phyloP scores from a whole-genome alignment of 441 rosid genomes.

The Syzygium syzygioides region DNA sequence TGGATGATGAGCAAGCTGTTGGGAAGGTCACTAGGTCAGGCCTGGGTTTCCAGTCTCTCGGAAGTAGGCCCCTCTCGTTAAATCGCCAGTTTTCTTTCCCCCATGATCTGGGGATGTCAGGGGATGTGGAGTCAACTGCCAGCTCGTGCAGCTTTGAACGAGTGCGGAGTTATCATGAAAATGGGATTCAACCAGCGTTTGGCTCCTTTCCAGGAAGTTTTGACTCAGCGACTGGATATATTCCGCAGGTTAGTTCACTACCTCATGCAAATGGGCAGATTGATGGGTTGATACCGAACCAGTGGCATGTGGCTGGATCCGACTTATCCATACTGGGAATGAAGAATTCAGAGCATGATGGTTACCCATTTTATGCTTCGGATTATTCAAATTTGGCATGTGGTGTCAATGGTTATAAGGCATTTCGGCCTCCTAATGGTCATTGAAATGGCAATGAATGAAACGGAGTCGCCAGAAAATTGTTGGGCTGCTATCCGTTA shows the following conservation, averaged over 20 bases:
- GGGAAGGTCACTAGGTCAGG: constrained; percentile 32
- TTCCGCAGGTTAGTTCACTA: constrained; percentile 39
- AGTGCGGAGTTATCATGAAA: constrained; percentile 46
- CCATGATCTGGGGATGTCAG: constrained; percentile 36
- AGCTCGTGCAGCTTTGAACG: constrained; percentile 61
- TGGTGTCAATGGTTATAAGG: constrained; percentile 51
- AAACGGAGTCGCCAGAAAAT: constrained; percentile 1
- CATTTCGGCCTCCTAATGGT: constrained; percentile 70
- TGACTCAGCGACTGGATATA: constrained; percentile 39
- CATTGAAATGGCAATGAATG: constrained; percentile 32
- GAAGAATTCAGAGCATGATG: constrained; percentile 46
- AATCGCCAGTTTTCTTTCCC: constrained; percentile 53
- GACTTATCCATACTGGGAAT: constrained; percentile 50
- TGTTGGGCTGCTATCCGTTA: constrained; percentile 6
- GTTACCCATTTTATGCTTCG: constrained; percentile 35
- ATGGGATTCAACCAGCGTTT: constrained; percentile 41
- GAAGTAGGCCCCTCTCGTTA: constrained; percentile 33
- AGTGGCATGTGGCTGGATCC: constrained; percentile 60
- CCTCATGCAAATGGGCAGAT: constrained; percentile 54
- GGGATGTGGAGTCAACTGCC: constrained; percentile 36
- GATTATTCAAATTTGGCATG: constrained; percentile 45
- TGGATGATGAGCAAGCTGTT: constrained; percentile 67
- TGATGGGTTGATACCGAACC: constrained; percentile 45
- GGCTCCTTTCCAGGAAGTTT: constrained; percentile 39
- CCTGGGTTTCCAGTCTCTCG: constrained; percentile 24